Base-by-base conservation (phyloP, 176 grass and related monocot species). In the Thinopyrum elongatum region DNA sequence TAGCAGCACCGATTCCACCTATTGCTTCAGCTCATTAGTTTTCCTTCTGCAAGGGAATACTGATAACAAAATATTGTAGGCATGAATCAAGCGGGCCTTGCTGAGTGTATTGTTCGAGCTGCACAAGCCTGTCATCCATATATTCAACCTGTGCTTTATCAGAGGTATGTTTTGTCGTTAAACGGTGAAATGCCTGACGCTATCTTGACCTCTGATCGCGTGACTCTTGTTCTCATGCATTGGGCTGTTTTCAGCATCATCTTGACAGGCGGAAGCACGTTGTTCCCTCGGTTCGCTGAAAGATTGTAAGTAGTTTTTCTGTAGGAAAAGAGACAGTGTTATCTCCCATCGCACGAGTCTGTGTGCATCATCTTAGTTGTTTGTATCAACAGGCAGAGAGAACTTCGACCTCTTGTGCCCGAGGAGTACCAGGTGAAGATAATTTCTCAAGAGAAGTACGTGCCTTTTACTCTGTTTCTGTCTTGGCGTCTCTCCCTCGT, bases 41-140 rank as follows among this genome's bases (percentile, higher is more conserved):
- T 55, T 30, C 6, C 38, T 70, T 78, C 4, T 60, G 53, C 76
- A 61, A 25, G 3, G 21, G 26, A 51, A 55, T 55, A 11, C 27
- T 75, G 13, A 19, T 77, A 34, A 53, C 49, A 53, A 1, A 55
- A 57, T 22, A 8, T 82, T 82, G 26, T 80, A 98, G 97, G 97
- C 74, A 95, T 98, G 94, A 98, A 95, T 89, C 97, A 98, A 92
- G 97, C 97, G 64, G 97, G 97, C 21, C 83, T 98, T 76, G 92
- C 97, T 85, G 94, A 98, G 86, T 98, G 97, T 84, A 91, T 98
- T 73, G 94, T 92, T 62, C 90, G 94, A 62, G 91, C 90, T 36
- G 88, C 95, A 33, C 86, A 95, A 82, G 86, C 90, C 23, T 98
- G 94, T 71, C 97, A 98, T 82, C 88, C 86, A 5, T 87, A 91